Conservation (phyloP, 257 asterid species). For the Gentiana dahurica region DNA sequence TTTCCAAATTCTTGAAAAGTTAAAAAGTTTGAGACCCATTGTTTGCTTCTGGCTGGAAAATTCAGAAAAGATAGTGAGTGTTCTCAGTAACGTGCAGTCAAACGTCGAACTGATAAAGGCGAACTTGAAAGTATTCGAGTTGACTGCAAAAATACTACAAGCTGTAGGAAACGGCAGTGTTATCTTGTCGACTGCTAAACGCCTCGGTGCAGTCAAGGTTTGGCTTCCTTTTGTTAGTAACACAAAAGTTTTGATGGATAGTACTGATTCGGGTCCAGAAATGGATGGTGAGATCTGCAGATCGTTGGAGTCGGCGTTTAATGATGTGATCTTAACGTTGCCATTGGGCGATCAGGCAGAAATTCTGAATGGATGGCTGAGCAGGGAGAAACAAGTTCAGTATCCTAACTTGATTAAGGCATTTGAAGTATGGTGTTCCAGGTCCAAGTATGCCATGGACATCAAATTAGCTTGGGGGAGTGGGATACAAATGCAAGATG, state of each 20-base stretch:
- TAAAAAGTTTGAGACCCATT: slow-evolving; percentile 47
- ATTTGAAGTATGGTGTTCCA: slow-evolving; percentile 82
- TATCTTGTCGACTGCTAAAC: slow-evolving; percentile 35
- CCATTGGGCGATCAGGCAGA: slow-evolving; percentile 72
- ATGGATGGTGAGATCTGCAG: slow-evolving; percentile 61
- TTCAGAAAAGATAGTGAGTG: slow-evolving; percentile 36
- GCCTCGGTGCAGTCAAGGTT: slow-evolving; percentile 39
- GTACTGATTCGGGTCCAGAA: slow-evolving; percentile 6
- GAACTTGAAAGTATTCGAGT: slow-evolving; percentile 48
- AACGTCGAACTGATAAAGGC: slow-evolving; percentile 15
- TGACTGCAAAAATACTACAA: slow-evolving; percentile 49
- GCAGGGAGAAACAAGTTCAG: slow-evolving; percentile 27
- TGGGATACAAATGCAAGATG: no score
- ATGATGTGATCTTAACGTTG: slow-evolving; percentile 54
- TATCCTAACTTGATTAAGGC: slow-evolving; percentile 88
- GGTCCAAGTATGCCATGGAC: slow-evolving; percentile 54
- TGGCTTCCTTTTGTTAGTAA: slow-evolving; percentile 62
- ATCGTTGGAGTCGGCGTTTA: slow-evolving; percentile 64
- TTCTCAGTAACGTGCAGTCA: slow-evolving; percentile 22
- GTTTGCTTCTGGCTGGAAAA: slow-evolving; percentile 50
- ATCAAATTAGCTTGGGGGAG: slow-evolving; percentile 11
- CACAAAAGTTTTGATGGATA: slow-evolving; percentile 39
- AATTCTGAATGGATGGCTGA: slow-evolving; percentile 65
- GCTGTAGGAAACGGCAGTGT: slow-evolving; percentile 50
- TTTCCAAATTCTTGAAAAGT: slow-evolving; percentile 47